Evolutionary conservation across 768 basidiomycete species (phyloP).

Genomic region (Podaxis carcinomalis): DNA sequence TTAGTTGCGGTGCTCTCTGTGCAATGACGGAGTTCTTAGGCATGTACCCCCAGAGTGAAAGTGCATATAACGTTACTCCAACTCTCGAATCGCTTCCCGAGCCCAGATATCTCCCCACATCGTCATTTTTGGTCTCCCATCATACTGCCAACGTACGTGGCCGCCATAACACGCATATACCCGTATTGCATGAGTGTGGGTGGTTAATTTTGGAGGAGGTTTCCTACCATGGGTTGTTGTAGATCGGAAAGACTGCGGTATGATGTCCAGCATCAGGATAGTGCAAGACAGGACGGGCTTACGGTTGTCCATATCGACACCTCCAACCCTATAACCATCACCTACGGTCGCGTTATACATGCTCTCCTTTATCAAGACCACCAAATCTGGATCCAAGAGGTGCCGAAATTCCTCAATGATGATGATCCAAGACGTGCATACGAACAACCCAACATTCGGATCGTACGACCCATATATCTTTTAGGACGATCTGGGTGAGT

Average conservation of each 20-base stretch:
- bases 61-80: conserved; percentile 26
- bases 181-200: conserved; percentile 9
- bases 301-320: conserved; percentile 27
- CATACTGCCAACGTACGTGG: conserved; percentile 28
- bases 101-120: conserved; percentile 29
- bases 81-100: conserved; percentile 21
- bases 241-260: background rate
- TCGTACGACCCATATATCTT: conserved; percentile 23
- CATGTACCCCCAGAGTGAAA: conserved; percentile 29
- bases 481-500: background rate
- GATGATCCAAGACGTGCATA: conserved; percentile 27
- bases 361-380: conserved; percentile 22
- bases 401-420: conserved; percentile 26
- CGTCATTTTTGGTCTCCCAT: conserved; percentile 25
- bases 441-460: conserved; percentile 22
- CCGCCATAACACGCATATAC: conserved; percentile 29
- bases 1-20: conserved; percentile 19
- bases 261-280: background rate
- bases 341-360: conserved; percentile 30
- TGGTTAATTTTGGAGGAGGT: background rate
- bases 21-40: conserved; percentile 22
- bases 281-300: background rate
- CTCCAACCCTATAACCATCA: conserved; percentile 27
- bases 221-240: conserved; percentile 5
- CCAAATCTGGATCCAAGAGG: conserved; percentile 21